Evolutionary conservation across 352 stramenopile genomes (phyloP).

Genomic region (Phytophthora chlamydospora): DNA sequence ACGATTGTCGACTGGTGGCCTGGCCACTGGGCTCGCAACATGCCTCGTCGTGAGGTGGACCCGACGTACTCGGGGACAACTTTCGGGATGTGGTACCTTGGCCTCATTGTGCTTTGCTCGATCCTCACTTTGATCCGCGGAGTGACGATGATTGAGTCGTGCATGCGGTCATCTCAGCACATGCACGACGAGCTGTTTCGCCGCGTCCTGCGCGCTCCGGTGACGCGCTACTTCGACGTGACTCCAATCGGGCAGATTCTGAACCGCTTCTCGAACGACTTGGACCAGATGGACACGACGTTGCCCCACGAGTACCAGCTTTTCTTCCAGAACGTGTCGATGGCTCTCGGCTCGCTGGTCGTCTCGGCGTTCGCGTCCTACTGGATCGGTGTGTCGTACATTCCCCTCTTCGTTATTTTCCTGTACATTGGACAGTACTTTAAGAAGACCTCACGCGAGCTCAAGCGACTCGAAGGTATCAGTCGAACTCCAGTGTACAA

Average conservation of each 20-base stretch:
- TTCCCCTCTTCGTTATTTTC: constrained; percentile 61
- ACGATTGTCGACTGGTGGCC: constrained; percentile 28
- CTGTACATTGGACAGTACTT: constrained; percentile 80
- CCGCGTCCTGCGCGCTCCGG: constrained; percentile 45
- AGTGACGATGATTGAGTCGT: constrained; percentile 42
- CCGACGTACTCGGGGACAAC: constrained; percentile 40
- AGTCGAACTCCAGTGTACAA: constrained; percentile 89
- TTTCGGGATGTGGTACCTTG: constrained; percentile 45
- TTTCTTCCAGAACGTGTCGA: constrained; percentile 37
- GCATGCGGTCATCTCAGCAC: constrained; percentile 37
- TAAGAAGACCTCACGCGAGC: constrained; percentile 74
- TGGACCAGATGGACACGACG: constrained; percentile 53
- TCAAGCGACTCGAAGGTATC: constrained; percentile 95
- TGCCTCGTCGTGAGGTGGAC: constrained; percentile 13
- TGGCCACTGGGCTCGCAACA: constrained; percentile 24
- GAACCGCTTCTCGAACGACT: constrained; percentile 59
- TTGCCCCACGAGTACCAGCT: constrained; percentile 45
- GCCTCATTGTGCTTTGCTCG: constrained; percentile 35
- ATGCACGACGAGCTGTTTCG: constrained; percentile 50
- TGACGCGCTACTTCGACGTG: constrained; percentile 60
- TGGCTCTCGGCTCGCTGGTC: constrained; percentile 36
- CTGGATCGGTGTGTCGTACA: constrained; percentile 49
- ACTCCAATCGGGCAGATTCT: constrained; percentile 57
- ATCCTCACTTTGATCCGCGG: constrained; percentile 32
- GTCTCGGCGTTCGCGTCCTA: constrained; percentile 42